These are phyloP conservation scores for Pochonia chlamydosporia DNA, from an alignment of 2,329 filamentous ascomycete species.

Conservation along the genomic window DNA sequence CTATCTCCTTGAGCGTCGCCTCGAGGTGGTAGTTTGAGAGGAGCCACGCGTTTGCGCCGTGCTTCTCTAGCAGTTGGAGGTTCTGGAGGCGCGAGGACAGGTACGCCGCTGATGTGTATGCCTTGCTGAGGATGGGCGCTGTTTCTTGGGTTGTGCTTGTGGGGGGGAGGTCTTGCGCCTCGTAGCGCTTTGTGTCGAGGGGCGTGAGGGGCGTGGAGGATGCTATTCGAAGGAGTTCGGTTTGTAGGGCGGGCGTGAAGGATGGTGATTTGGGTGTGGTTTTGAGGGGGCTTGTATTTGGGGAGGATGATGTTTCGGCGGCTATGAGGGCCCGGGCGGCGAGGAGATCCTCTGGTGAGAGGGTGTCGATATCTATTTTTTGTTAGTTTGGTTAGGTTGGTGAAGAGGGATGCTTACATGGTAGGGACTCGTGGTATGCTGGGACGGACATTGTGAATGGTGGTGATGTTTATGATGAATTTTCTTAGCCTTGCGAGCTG, in stretches of 20 bases:
- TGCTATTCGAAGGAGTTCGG: conserved; percentile 64
- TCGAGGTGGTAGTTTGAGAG: conserved; percentile 78
- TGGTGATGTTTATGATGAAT: no score
- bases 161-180: conserved; percentile 54
- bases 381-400: background rate
- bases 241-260: conserved; percentile 60
- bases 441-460: conserved; percentile 22
- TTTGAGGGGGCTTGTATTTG: conserved; percentile 38
- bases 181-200: conserved; percentile 75
- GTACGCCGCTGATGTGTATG: conserved; percentile 47
- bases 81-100: conserved; percentile 44
- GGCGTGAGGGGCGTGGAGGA: conserved; percentile 37
- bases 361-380: conserved; percentile 73
- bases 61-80: conserved; percentile 69
- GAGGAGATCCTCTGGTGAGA: conserved; percentile 55
- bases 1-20: conserved; percentile 55
- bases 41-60: conserved; percentile 89
- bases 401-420: conserved; percentile 50
- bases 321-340: conserved; percentile 65
- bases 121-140: conserved; percentile 58
- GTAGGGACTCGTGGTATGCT: conserved; percentile 68
- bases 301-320: conserved; percentile 52
- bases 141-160: conserved; percentile 22
- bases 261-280: no score
- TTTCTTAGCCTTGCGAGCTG: conserved; percentile 1